Conservation (phyloP, 495 filamentous ascomycete genomes). For the Oleoguttula mirabilis region DNA sequence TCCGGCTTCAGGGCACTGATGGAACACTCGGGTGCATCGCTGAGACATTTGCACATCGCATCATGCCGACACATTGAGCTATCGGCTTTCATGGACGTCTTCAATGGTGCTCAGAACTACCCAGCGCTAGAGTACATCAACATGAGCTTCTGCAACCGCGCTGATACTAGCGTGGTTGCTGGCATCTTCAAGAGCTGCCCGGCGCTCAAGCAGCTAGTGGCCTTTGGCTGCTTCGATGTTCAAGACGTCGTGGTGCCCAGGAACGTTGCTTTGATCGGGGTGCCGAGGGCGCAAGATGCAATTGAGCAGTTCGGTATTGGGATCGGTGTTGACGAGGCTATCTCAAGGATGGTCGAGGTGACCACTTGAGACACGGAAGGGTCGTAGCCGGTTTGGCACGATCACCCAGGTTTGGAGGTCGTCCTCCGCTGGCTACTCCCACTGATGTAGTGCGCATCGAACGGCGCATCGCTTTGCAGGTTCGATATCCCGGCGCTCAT, state of each 20-base stretch:
- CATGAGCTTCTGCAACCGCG: slow-evolving; percentile 60
- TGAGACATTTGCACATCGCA: slow-evolving; percentile 56
- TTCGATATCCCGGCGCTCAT: too few relatives aligned
- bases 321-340: slow-evolving; percentile 25
- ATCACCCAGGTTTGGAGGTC: too few relatives aligned
- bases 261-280: slow-evolving; percentile 66
- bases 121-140: slow-evolving; percentile 56
- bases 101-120: slow-evolving; percentile 49
- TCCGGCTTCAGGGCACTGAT: slow-evolving; percentile 67
- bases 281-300: slow-evolving; percentile 52
- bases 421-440: too few relatives aligned
- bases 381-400: too few relatives aligned
- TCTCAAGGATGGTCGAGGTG: slow-evolving; percentile 24
- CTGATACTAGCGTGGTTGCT: slow-evolving; percentile 62
- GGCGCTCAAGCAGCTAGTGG: slow-evolving; percentile 54
- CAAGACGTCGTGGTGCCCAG: slow-evolving; percentile 55
- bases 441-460: too few relatives aligned
- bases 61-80: slow-evolving; percentile 67
- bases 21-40: slow-evolving; percentile 57
- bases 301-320: slow-evolving; percentile 42
- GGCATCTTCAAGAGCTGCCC: slow-evolving; percentile 67
- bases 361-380: slow-evolving; percentile 18
- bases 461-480: too few relatives aligned
- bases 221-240: slow-evolving; percentile 77
- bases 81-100: slow-evolving; percentile 57